Evolutionary conservation across 1,284 basidiomycete genomes (phyloP), one percentile per base, ranked within the genome.

Genomic region (Rhodotorula sp.): DNA sequence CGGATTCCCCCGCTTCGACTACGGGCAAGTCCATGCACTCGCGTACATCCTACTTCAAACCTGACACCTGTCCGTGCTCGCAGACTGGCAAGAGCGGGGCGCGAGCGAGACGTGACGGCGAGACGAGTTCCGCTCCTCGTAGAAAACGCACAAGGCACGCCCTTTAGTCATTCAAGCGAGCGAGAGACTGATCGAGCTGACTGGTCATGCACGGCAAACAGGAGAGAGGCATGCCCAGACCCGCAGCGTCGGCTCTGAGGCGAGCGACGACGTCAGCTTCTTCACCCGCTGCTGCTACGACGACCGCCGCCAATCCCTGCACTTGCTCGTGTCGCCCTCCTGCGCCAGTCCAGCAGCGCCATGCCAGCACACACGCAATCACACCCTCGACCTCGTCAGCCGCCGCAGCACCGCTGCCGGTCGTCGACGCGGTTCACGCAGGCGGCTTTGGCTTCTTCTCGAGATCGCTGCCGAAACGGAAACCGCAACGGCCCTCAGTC

Each of bases 391-490:
- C n/a, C 12, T 26, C 53, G 14, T 22, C 45, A 20, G 46, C 53
- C 14, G 24, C 45, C 10, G 33, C 56, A 18, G 4, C 58, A 10
- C 45, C 53, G 29, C 37, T 56, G 10, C 20, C 59, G 24, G 29
- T 68, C 59, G 70, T 73, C n/a, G 68, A 33, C 18, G 67, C 71
- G 18, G n/a, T 26, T 26, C 26, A 17, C 24, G 17, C 53, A n/a
- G 53, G 53, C 53, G 62, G 63, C 22, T 73, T 74, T 58, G 74
- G 74, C 63, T 73, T 75, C 71, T 75, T 75, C 62, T 73, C 71
- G 45, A 63, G 71, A 59, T 61, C 71, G 22, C 67, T 75, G 3
- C 74, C 74, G 8, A 48, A 59, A 54, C 53, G 53, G 42, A 59
- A 30, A 17, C 20, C 62, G 30, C 64, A 65, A 5, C 20, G 53